Percentiles rank a stretch among this genome's conserved stretches.
These are phyloP conservation scores for Borealophlyctis nickersoniae DNA, from an alignment of 192 early-diverging fungal genomes.

Conservation along the genomic window DNA sequence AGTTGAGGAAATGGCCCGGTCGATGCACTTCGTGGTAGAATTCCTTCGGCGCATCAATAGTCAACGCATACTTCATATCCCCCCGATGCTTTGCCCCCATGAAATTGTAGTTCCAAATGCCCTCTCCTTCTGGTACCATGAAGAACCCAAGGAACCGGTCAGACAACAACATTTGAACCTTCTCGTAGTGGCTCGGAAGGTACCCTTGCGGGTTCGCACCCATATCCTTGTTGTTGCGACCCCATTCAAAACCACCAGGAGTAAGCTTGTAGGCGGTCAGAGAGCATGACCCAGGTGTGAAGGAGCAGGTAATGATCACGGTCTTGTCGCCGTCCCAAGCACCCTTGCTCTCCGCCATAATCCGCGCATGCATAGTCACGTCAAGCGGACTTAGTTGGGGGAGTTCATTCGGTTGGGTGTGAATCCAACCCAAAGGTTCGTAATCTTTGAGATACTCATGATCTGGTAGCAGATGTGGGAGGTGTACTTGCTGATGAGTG, in stretches of 20 bases:
- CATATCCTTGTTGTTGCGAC: constrained; percentile 84
- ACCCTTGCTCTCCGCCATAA: constrained; percentile 76
- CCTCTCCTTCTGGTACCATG: constrained; percentile 92
- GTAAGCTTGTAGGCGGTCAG: constrained; percentile 94
- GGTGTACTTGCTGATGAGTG: constrained; percentile 85
- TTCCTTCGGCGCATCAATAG: constrained; percentile 89
- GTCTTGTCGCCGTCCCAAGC: constrained; percentile 95
- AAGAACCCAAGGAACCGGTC: constrained; percentile 98
- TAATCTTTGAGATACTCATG: constrained; percentile 89
- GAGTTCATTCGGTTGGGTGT: constrained; percentile 93
- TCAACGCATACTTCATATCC: constrained; percentile 89
- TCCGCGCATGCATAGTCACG: constrained; percentile 84
- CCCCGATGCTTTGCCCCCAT: constrained; percentile 91
- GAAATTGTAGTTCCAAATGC: constrained; percentile 98
- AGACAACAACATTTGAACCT: constrained; percentile 94
- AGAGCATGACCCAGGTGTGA: constrained; percentile 97
- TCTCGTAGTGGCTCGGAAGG: constrained; percentile 83
- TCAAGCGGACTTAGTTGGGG: constrained; percentile 87
- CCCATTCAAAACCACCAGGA: constrained; percentile 97
- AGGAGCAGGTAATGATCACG: constrained; percentile 88
- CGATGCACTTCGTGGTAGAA: constrained; percentile 97
- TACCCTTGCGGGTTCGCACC: constrained; percentile 83
- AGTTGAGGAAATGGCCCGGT: constrained; percentile 93
- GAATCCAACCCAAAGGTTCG: constrained; percentile 97
- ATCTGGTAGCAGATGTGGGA: constrained; percentile 83